Base-by-base conservation (phyloP, 768 basidiomycete species). In the Albatrellus ellisii region DNA sequence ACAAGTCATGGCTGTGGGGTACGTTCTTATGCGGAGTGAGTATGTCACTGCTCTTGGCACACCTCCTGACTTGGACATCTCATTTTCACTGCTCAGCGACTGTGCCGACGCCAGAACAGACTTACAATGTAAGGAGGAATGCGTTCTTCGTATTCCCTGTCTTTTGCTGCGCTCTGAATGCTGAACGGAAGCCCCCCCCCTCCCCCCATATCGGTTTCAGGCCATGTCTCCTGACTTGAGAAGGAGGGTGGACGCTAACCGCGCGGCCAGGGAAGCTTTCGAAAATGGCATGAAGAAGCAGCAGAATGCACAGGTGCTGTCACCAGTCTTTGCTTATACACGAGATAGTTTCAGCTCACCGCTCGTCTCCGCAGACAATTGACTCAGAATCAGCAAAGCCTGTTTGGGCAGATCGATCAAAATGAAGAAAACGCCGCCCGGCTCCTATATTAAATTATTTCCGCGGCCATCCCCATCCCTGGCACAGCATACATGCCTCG, bases 321-420 rank as follows among this genome's bases (percentile, higher is more conserved):
- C 36, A 15, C 21, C 32, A 24, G 11, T 27, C 4, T 20, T 25
- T 12, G 20, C 15, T 35, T 25, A 18, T 20, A n/a, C n/a, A n/a
- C 12, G 12, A 34, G 33, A 21, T 22, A 27, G 17, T 27, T 39
- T 32, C 41, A 28, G 43, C 49, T n/a, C 15, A 20, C 33, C 6
- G 6, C 22, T 25, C 26, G 4, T 24, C 32, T 18, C 25, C 14
- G n/a, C 26, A 62, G 61, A 39, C 53, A 20, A 52, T 50, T 33
- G 58, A 64, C 36, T 61, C 62, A 1, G 61, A 64, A 36, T 50
- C 59, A 10, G 50, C 56, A 46, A 62, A 62, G 40, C 62, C 62
- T 26, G 50, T 61, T 2, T 64, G 62, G 62, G 61, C 60, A 17
- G 56, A 57, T 42, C 18, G 46, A 9, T 43, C 45, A 28, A 45